Evolutionary conservation across 2,329 filamentous ascomycete species (phyloP), one percentile per base, ranked within the genome.

Genomic region (Fusarium algeriense): DNA sequence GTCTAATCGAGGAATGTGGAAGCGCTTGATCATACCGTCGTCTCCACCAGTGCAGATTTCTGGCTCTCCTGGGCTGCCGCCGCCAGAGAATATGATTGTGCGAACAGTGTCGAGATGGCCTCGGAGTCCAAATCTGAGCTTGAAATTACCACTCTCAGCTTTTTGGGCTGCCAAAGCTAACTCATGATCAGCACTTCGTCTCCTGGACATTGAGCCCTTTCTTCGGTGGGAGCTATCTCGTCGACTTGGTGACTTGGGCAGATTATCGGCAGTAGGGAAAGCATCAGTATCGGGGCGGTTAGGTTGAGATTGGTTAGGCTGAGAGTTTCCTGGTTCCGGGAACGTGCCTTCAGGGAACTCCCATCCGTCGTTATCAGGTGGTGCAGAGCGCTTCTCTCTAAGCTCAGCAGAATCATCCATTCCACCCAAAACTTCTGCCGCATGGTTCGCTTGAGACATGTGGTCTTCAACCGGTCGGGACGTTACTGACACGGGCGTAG

Each of bases 1-100:
- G 60, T 92, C 92, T 71, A 95, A 92, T 44, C 93, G 91, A 13
- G 96, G 96, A 66, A 99, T 94, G 76, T 97, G 95, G 91, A 97
- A 99, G 56, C 96, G 90, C 81, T 99, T 99, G 80, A 99, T 93
- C 75, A 95, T 92, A 62, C 95, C 95, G 79, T 99, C 96, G 76
- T 99, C 96, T 60, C 95, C 94, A 53, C 93, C 94, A 6, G 95
- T 99, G 82, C 95, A 98, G 58, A 99, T 95, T 81, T 99, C 96
- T 3, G 96, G 96, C 79, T 99, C 96, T 6, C 93, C 94, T 6
- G 95, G 95, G 77, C 94, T 98, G 67, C 96, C 96, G 44, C 96
- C 96, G 28, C 96, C 96, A 2, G 95, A 98, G 82, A 99, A 99
- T 70, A 98, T 97, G 64, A 98, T 93, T 2, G 94, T 94, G 43